These are phyloP conservation scores for Nepenthes mirabilis DNA, from an alignment of 148 eudicot species.

Conservation along the genomic window DNA sequence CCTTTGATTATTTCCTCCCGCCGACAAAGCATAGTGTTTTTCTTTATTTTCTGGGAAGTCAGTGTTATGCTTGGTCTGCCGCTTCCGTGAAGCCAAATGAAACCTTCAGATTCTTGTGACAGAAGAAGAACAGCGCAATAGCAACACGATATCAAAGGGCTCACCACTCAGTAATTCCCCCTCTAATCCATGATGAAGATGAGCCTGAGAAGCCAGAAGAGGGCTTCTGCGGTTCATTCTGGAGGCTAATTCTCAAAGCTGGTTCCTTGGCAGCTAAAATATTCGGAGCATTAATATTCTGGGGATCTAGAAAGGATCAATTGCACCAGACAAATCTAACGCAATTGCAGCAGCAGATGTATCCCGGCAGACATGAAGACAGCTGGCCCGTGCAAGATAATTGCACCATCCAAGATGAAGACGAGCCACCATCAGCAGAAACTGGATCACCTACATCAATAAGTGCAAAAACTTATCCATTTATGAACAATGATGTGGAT, in stretches of 20 bases:
- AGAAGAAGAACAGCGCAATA: slow-evolving; percentile 18
- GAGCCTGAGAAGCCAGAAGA: slow-evolving; percentile 57
- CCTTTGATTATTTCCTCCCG: too few species aligned
- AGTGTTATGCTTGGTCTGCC: too few species aligned
- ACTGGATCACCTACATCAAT: slow-evolving; percentile 25
- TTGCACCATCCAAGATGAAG: slow-evolving; percentile 41
- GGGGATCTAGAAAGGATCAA: slow-evolving; percentile 35
- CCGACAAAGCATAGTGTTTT: too few species aligned
- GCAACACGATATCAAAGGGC: slow-evolving; percentile 43
- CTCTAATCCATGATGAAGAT: slow-evolving; percentile 53
- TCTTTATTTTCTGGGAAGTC: too few species aligned
- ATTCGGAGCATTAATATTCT: slow-evolving; percentile 36
- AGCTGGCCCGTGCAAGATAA: slow-evolving; percentile 58
- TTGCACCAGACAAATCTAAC: slow-evolving; percentile 17
- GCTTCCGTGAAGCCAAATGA: too few species aligned
- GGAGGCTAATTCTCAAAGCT: slow-evolving; percentile 43
- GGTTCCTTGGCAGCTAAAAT: slow-evolving; percentile 40
- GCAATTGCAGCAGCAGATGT: slow-evolving; percentile 29
- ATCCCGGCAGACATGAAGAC: slow-evolving; percentile 7
- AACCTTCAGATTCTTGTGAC: slow-evolving; percentile 27
- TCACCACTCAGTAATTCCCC: slow-evolving; percentile 35
- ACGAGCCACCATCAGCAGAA: slow-evolving; percentile 40
- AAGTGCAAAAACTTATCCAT: slow-evolving; percentile 13
- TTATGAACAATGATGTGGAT: slow-evolving; percentile 24
- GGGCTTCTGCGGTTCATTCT: slow-evolving; percentile 50